Percentiles rank a stretch among this genome's conserved stretches.
These are phyloP conservation scores for Hymenotorrendiella dingleyae DNA, from an alignment of 2,329 filamentous ascomycete species.

Conservation along the genomic window DNA sequence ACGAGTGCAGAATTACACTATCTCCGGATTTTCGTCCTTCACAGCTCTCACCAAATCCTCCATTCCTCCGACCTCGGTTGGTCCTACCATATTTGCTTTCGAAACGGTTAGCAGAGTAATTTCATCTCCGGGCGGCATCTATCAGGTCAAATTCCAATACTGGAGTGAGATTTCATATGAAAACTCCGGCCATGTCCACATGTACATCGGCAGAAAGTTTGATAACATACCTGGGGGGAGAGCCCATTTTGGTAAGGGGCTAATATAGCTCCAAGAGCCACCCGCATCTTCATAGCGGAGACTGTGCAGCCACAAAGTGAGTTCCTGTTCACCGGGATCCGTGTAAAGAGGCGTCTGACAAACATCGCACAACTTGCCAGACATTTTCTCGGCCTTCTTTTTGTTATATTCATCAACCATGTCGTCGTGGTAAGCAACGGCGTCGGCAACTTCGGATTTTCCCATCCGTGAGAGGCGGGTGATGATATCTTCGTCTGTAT, in stretches of 20 bases:
- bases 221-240: conserved; percentile 53
- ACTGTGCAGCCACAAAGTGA: conserved; percentile 91
- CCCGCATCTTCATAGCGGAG: conserved; percentile 79
- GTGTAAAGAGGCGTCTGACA: conserved; percentile 89
- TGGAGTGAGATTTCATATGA: too few relatives aligned
- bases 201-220: too few relatives aligned
- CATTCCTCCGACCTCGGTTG: conserved; percentile 58
- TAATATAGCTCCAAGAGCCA: conserved; percentile 83
- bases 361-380: conserved; percentile 71
- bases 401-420: conserved; percentile 89
- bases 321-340: conserved; percentile 82
- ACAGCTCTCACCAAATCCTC: conserved; percentile 51
- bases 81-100: conserved; percentile 43
- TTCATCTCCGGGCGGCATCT: too few relatives aligned
- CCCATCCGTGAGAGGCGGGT: conserved; percentile 82
- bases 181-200: too few relatives aligned
- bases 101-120: not conserved
- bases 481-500: conserved; percentile 86
- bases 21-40: conserved; percentile 30
- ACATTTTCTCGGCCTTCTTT: conserved; percentile 88
- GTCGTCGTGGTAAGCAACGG: conserved; percentile 87
- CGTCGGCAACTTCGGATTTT: conserved; percentile 85
- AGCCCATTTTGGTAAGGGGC: conserved; percentile 79
- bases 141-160: too few relatives aligned
- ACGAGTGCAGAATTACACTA: conserved; percentile 15